Conservation (phyloP, 2,329 filamentous ascomycete genomes). For the Hirsutella rhossiliensis region DNA sequence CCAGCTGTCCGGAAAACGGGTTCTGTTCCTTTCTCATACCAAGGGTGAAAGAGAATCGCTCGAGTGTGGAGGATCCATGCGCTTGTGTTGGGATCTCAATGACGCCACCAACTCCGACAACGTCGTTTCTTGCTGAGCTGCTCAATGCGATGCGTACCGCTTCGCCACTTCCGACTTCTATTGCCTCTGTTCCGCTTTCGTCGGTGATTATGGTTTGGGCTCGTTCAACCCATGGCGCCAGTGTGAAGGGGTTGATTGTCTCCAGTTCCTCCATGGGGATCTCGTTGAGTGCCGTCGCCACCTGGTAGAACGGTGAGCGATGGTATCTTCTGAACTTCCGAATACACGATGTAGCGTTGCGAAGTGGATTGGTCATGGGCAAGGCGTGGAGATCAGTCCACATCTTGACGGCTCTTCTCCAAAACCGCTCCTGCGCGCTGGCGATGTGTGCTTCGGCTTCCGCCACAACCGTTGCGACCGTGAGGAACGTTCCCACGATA, state of each 20-base stretch:
- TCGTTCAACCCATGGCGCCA: slow-evolving; percentile 3
- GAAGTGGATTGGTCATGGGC: slow-evolving; percentile 3
- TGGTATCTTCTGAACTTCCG: neutral
- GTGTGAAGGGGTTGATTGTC: slow-evolving; percentile 3
- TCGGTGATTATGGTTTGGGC: neutral
- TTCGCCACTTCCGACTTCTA: no score
- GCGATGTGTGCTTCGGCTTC: slow-evolving; percentile 10
- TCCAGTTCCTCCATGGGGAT: slow-evolving; percentile 3
- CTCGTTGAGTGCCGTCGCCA: slow-evolving; percentile 1
- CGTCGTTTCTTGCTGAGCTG: slow-evolving; percentile 5
- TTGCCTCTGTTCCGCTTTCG: no score
- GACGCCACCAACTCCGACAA: slow-evolving; percentile 9
- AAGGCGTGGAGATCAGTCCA: no score
- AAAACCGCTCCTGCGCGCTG: slow-evolving; percentile 2
- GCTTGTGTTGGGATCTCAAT: slow-evolving; percentile 1
- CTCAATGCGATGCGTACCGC: no score
- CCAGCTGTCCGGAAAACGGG: no score
- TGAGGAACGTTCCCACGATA: slow-evolving; percentile 7
- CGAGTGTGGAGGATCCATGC: slow-evolving; percentile 1
- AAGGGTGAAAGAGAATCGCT: slow-evolving; percentile 9
- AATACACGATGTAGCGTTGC: no score
- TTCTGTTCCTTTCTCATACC: slow-evolving; percentile 6
- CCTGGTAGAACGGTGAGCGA: slow-evolving; percentile 4
- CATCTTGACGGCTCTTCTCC: no score
- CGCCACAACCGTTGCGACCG: slow-evolving; percentile 8